Conservation (phyloP, 129 eudicot species). For the Calendula officinalis region DNA sequence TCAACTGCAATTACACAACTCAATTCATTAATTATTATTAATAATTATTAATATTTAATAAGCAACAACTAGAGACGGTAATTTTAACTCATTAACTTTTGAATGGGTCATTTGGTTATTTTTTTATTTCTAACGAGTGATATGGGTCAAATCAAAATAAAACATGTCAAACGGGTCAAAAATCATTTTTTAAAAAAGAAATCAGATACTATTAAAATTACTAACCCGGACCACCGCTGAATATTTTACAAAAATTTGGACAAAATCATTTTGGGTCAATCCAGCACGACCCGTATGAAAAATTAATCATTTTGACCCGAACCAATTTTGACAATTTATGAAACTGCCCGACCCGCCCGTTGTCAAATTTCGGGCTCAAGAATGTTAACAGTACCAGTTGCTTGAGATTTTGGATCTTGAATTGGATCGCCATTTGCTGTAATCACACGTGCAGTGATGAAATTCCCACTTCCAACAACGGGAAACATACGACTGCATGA, state of each 20-base stretch:
- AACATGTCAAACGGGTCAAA: no score
- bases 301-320: neutral
- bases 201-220: no score
- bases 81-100: slow-evolving; percentile 6
- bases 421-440: slow-evolving; percentile 75
- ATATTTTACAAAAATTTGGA: no score
- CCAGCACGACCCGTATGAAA: no score
- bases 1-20: slow-evolving; percentile 37
- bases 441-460: slow-evolving; percentile 82
- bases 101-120: neutral
- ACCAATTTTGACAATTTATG: neutral
- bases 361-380: slow-evolving; percentile 3
- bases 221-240: no score
- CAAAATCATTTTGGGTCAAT: no score
- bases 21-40: slow-evolving; percentile 9
- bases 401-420: slow-evolving; percentile 54
- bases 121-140: no score
- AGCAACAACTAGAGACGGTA: slow-evolving; percentile 1
- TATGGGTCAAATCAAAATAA: no score
- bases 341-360: neutral
- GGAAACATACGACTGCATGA: slow-evolving; percentile 79
- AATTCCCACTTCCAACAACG: slow-evolving; percentile 85
- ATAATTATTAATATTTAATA: neutral
- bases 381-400: slow-evolving; percentile 38
- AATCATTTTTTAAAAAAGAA: no score